Percentiles rank a stretch among this genome's conserved stretches.
Evolutionary conservation across 163 green algal genomes (phyloP).

Genomic region (Scenedesmus sp.): DNA sequence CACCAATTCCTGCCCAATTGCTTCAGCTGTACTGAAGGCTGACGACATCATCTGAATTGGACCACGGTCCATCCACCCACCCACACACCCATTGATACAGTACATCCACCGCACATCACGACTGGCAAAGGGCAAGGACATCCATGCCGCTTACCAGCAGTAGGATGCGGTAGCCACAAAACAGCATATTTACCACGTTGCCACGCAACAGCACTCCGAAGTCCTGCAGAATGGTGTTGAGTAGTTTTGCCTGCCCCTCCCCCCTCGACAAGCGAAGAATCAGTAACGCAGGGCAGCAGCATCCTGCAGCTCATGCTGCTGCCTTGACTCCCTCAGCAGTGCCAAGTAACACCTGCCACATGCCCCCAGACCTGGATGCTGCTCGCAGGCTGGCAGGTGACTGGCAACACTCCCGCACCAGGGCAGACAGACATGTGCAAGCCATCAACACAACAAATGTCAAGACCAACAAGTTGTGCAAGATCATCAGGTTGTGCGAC

Average conservation of each 20-base stretch:
- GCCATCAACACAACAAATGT: background rate
- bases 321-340: background rate
- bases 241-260: background rate
- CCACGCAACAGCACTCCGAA: background rate
- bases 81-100: background rate
- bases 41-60: background rate
- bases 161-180: background rate
- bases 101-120: background rate
- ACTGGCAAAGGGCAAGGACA: background rate
- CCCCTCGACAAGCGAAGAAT: background rate
- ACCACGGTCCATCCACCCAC: background rate
- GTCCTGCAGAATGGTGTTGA: background rate
- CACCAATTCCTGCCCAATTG: background rate
- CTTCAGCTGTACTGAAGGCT: background rate
- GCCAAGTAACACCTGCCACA: background rate
- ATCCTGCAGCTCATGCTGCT: background rate
- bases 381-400: background rate
- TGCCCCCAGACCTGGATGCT: background rate
- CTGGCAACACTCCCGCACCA: background rate
- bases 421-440: background rate
- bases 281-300: background rate
- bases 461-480: slow-evolving; percentile 4
- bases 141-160: background rate
- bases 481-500: background rate
- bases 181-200: background rate